Evolutionary conservation across 306 rosid species (phyloP), one percentile per base, ranked within the genome.

Genomic region (Leucaena leucocephala): DNA sequence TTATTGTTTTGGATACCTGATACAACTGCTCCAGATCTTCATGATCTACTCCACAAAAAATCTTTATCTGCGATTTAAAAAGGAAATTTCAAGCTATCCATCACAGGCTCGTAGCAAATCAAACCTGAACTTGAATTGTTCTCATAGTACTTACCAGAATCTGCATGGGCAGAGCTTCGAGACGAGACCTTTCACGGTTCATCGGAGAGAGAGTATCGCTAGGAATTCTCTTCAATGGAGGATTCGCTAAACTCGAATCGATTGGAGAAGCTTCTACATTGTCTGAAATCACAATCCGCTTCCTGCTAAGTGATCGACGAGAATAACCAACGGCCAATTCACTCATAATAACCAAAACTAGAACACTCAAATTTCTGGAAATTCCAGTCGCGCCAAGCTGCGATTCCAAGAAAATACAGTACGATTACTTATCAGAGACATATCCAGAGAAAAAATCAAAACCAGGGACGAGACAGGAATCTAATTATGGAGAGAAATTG

Each of bases 31-130:
- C 70, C 82, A 94, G 72, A 82, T 94, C 98, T 27, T 89, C 88
- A 77, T 94, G 98, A 1, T 92, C 88, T 7, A 94, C 97, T 17
- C 93, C 83, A 61, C 93, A 85, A 40, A 92, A 50, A 19, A 94
- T 73, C 78, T 71, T 78, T 16, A 94, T 38, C 98, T 94, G 84
- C 71, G 42, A 80, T 57, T 78, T 27, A 17, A 52, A 19, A 50
- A 16, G 57, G 57, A 61, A 36, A 34, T 43, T 45, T 48, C 66
- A 71, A 13, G 75, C 74, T 33, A 67, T 9, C 27, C 27, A 27
- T 27, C 27, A 1, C 27, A 27, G 27, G 27, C 27, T 27, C 27
- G 27, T 27, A 27, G 27, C 27, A 27, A 13, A 64, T 33, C 27
- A 54, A 16, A 54, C 59, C 1, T 2, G 9, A 7, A 6, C 59